Conservation (phyloP, 169 alveolate genomes). For the Eimeria tenella region DNA sequence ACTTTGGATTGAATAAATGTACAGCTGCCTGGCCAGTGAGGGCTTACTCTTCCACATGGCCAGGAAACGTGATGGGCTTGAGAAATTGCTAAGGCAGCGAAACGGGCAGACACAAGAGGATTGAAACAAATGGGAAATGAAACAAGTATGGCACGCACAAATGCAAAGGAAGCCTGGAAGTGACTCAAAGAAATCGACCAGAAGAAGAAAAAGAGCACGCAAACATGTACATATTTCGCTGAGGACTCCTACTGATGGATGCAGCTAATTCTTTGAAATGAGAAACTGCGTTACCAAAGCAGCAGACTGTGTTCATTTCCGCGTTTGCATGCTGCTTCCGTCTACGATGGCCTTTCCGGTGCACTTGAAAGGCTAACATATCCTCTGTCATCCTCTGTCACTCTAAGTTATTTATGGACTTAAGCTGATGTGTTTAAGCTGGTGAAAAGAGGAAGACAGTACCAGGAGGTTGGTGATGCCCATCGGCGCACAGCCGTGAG, state of each 20-base stretch:
- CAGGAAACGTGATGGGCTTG: constrained; percentile 71
- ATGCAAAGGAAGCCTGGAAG: neutral
- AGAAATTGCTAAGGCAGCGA: constrained; percentile 55
- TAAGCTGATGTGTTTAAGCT: neutral
- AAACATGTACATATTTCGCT: no score
- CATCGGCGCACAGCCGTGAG: constrained; percentile 27
- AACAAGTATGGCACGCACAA: neutral
- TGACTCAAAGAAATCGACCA: neutral
- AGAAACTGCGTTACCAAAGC: neutral
- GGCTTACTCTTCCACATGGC: constrained; percentile 67
- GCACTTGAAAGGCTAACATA: neutral
- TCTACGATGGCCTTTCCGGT: neutral
- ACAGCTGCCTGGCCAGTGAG: neutral
- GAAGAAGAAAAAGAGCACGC: neutral
- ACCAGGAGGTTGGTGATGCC: constrained; percentile 77
- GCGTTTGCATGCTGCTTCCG: neutral
- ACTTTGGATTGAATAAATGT: no score
- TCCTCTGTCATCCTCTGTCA: neutral
- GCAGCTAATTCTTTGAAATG: neutral
- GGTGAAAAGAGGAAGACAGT: neutral
- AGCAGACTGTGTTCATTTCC: neutral
- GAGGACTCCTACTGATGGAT: no score
- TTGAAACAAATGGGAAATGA: neutral
- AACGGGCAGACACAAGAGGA: neutral
- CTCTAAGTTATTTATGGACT: neutral